Evolutionary conservation across 257 asterid genomes (phyloP), one percentile per base, ranked within the genome.

Genomic region (Primulina tabacum): DNA sequence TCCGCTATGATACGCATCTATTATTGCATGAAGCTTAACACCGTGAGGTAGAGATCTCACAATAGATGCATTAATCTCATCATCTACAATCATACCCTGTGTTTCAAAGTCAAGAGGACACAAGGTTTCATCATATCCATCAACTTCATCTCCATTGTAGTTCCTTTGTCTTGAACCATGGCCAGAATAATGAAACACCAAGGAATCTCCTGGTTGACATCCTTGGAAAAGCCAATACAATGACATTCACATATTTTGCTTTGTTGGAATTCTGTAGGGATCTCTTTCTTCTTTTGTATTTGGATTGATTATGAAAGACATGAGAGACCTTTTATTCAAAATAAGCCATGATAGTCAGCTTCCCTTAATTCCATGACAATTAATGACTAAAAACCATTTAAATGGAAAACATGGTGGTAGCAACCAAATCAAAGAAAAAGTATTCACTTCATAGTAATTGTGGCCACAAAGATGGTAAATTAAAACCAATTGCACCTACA

Each of bases 21-120:
- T 82, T 63, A 93, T 84, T 10, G 97, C 88, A 55, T 93, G 97
- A 76, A 93, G 99, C 89, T 83, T 93, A 34, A 72, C 97, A n/a
- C 99, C 97, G 9, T n/a, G 81, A 43, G 90, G 90, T 64, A 93
- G 86, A 77, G 99, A 95, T 70, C 89, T 85, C 76, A 89, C 96
- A 74, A 90, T 80, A 35, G 95, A 76, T 63, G 90, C 92, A 80
- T 93, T 93, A 64, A 93, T 87, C 73, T 93, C 99, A 78, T 93
- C 95, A 78, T 93, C 97, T 16, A 93, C 95, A 75, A 93, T 89
- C 97, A 93, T 93, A 50, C 97, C 97, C 85, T 90, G 96, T 8
- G 94, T 93, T 82, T 90, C 95, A 11, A 90, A 90, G 81, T 93
- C 96, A 65, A 93, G 77, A 43, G 99, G 99, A 68, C 99, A 93